Base-by-base conservation (phyloP, 352 stramenopile genomes). In the Phytopythium montanum region DNA sequence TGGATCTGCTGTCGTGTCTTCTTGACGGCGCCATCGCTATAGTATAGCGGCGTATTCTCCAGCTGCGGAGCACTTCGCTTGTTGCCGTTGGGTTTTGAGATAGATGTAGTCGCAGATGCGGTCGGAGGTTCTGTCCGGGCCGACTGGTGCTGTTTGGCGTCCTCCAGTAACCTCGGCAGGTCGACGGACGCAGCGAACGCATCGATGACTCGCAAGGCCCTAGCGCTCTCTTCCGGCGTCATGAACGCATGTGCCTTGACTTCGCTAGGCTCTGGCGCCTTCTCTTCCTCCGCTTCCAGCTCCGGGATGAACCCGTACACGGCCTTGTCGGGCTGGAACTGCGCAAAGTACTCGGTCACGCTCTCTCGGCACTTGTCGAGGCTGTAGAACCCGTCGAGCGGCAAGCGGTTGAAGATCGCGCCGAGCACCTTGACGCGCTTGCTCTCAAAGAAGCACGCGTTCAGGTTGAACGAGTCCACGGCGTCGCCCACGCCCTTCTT, bases 391-490 rank as follows among this genome's bases (percentile, higher is more conserved):
- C 96, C 96, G 31, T 97, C 83, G 0, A 75, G 39, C 14, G 85
- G 81, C 18, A 99, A 70, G 31, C 95, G 92, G 72, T 99, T 99
- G 67, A 99, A 99, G 58, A 99, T 89, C 31, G 78, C 90, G 26
- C 97, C 97, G n/a, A 99, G 74, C 19, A 99, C 96, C 18, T 83
- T 80, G 2, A 99, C 92, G 28, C 87, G 72, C 28, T 81, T 68
- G 48, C 79, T 75, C 62, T 96, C 78, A 69, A 99, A 99, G 66
- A 98, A 99, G 7, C 75, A 89, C 19, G 95, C 94, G 70, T 99
- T 98, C 28, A 99, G 64, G 65, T 99, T 99, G 75, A 97, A 99
- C 29, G 91, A 97, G 73, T 99, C 97, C 9, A 99, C 88, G 0
- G 97, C 96, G 73, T 98, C 93, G 9, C 97, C 97, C 10, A 99